These are phyloP conservation scores for Colletotrichum graminicola DNA, from an alignment of 2,329 filamentous ascomycete genomes.

Conservation along the genomic window DNA sequence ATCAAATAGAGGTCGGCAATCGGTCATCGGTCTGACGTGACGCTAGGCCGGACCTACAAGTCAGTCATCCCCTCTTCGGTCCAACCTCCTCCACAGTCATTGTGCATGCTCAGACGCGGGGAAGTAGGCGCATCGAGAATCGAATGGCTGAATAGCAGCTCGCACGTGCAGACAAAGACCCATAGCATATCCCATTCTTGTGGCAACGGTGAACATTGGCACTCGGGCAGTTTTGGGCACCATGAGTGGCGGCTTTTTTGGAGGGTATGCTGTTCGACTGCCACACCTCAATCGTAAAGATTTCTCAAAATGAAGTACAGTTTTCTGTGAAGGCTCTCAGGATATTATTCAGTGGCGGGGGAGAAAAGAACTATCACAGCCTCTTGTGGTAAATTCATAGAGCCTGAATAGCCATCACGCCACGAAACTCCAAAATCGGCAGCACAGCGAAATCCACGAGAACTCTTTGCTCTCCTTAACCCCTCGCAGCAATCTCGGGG, in stretches of 20 bases:
- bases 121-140: conserved; percentile 8
- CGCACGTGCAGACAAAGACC: background rate
- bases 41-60: background rate
- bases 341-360: no score
- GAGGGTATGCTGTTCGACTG: background rate
- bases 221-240: background rate
- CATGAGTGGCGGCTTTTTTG: no score
- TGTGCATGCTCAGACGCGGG: conserved; percentile 20
- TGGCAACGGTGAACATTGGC: background rate
- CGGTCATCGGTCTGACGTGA: background rate
- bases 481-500: no score
- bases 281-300: background rate
- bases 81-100: conserved; percentile 17
- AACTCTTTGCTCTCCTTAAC: no score
- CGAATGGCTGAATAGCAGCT: background rate
- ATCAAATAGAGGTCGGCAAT: conserved; percentile 17
- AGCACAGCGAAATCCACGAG: background rate
- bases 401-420: no score
- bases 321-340: background rate
- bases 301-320: background rate
- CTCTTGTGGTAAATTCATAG: no score
- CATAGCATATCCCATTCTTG: no score
- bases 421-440: background rate
- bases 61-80: conserved; percentile 7
- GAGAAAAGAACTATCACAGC: no score